Conservation (phyloP, 2,329 filamentous ascomycete genomes). For the Stachybotrys chartarum region DNA sequence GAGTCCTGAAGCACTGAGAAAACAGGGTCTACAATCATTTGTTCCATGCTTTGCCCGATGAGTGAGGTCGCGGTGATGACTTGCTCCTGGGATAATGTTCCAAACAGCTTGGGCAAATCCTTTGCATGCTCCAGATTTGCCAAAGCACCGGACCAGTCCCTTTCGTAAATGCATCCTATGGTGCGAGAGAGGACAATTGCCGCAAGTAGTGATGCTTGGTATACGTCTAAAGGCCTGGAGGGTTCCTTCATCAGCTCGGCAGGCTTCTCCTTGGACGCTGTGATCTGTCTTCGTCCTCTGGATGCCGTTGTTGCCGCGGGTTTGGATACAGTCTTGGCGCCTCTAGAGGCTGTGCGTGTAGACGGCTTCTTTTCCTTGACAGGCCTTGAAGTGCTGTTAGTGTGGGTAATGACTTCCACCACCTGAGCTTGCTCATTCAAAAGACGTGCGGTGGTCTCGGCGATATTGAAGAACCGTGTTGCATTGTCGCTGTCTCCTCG, state of each 20-base stretch:
- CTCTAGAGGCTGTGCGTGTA: slow-evolving; percentile 9
- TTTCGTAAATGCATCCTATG: slow-evolving; percentile 36
- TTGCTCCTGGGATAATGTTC: slow-evolving; percentile 39
- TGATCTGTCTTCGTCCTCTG: slow-evolving; percentile 1
- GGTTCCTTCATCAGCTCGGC: slow-evolving; percentile 8
- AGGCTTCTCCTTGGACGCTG: slow-evolving; percentile 12
- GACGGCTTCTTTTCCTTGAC: slow-evolving; percentile 7
- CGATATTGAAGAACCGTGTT: slow-evolving; percentile 35
- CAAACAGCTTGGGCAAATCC: slow-evolving; percentile 32
- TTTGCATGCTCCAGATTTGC: slow-evolving; percentile 44
- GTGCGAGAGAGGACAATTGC: slow-evolving; percentile 31
- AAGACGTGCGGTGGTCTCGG: slow-evolving; percentile 37
- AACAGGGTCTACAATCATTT: slow-evolving; percentile 72
- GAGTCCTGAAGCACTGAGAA: slow-evolving; percentile 90
- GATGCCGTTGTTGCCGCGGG: slow-evolving; percentile 6
- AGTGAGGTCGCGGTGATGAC: slow-evolving; percentile 62
- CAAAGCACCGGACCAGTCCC: slow-evolving; percentile 53
- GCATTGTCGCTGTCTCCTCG: slow-evolving; percentile 37
- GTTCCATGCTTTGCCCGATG: slow-evolving; percentile 59
- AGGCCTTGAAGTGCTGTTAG: slow-evolving; percentile 6
- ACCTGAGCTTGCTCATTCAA: slow-evolving; percentile 18
- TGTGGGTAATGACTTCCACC: neutral
- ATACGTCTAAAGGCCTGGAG: slow-evolving; percentile 21
- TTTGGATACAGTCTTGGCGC: slow-evolving; percentile 1
- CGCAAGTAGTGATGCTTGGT: slow-evolving; percentile 28